Evolutionary conservation across 768 basidiomycete genomes (phyloP).

Genomic region (Hypholoma sublateritium): DNA sequence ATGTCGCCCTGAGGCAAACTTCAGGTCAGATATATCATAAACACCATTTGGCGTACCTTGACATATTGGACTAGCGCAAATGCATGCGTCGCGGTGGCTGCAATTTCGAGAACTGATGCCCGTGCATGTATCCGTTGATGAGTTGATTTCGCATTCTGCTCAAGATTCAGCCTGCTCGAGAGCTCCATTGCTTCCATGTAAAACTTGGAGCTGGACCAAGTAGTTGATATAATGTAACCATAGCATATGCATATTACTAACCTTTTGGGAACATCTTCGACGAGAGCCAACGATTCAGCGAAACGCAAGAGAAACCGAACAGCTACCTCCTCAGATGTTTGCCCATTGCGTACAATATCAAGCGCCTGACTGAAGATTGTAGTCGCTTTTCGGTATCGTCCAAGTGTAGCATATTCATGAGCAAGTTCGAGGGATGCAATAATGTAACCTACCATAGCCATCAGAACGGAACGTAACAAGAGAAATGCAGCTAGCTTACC

Average conservation of each 20-base stretch:
- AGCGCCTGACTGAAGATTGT: conserved; percentile 62
- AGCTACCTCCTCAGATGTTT: conserved; percentile 50
- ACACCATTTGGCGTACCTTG: conserved; percentile 42
- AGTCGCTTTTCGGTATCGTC: conserved; percentile 67
- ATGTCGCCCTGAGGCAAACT: conserved; percentile 54
- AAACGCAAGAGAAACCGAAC: conserved; percentile 61
- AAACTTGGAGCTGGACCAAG: conserved; percentile 37
- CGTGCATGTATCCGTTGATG: conserved; percentile 58
- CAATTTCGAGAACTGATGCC: conserved; percentile 60
- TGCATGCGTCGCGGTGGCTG: conserved; percentile 70
- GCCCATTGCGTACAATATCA: conserved; percentile 39
- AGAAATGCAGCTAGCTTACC: conserved; percentile 32
- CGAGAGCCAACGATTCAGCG: conserved; percentile 61
- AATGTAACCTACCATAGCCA: conserved; percentile 51
- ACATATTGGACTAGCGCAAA: conserved; percentile 69
- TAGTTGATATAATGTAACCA: not conserved
- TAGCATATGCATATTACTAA: conserved; percentile 20
- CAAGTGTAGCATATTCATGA: conserved; percentile 76
- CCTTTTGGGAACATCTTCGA: conserved; percentile 64
- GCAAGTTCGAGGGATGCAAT: conserved; percentile 70
- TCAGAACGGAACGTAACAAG: not conserved
- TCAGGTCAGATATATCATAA: not conserved
- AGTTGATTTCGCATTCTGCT: conserved; percentile 51
- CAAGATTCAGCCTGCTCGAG: conserved; percentile 37
- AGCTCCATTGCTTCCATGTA: conserved; percentile 63